Evolutionary conservation across 305 asterid genomes (phyloP).

Genomic region (Fraxinus nigra): DNA sequence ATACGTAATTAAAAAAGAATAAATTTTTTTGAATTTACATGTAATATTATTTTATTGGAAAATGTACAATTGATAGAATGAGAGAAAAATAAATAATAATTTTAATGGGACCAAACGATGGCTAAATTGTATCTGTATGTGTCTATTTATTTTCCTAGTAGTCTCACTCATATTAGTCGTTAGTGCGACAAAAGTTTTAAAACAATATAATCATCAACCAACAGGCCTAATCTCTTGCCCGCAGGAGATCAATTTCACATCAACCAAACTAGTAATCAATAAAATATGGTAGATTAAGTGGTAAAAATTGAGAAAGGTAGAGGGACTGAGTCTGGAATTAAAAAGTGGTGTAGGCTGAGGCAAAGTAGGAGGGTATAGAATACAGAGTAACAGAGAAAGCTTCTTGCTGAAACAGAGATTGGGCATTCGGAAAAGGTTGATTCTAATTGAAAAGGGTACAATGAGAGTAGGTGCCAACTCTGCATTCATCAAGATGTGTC

Average conservation of each 20-base stretch:
- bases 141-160: too few relatives aligned
- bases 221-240: neutral
- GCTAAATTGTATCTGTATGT: neutral
- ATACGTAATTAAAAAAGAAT: too few relatives aligned
- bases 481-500: neutral
- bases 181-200: neutral
- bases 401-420: neutral
- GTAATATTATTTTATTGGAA: too few relatives aligned
- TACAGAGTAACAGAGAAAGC: neutral
- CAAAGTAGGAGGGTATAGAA: neutral
- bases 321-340: neutral
- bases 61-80: neutral
- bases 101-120: too few relatives aligned
- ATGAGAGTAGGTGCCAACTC: neutral
- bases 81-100: neutral
- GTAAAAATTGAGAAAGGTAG: neutral
- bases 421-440: neutral
- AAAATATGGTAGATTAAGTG: neutral
- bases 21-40: too few relatives aligned
- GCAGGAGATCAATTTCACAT: neutral
- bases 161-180: neutral
- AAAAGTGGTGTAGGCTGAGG: neutral
- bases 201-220: neutral
- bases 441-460: neutral
- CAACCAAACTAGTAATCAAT: neutral